Conservation (phyloP, 1,284 basidiomycete species). For the Vanrija humicola region DNA sequence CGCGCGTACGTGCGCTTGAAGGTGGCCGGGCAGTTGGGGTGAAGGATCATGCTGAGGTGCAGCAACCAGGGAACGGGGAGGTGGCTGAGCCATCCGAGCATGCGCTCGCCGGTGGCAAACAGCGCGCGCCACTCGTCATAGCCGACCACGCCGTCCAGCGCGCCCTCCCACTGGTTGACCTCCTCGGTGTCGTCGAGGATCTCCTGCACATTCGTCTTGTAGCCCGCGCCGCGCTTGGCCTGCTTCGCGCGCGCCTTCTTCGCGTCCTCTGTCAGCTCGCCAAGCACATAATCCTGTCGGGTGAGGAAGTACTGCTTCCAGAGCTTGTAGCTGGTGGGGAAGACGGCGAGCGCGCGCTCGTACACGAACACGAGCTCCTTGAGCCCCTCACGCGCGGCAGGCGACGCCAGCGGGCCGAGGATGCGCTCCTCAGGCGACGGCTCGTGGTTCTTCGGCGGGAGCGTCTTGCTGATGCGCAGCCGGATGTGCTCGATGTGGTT, state of each 20-base stretch:
- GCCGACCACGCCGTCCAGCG: conserved; percentile 80
- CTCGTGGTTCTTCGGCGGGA: conserved; percentile 45
- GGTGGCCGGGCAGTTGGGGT: conserved; percentile 80
- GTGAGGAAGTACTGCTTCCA: conserved; percentile 90
- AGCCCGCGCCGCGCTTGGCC: conserved; percentile 68
- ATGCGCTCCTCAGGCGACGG: conserved; percentile 40
- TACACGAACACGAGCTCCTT: conserved; percentile 85
- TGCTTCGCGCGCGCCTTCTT: conserved; percentile 51
- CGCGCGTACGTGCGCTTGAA: conserved; percentile 87
- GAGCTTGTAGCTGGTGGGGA: conserved; percentile 85
- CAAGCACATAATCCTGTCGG: conserved; percentile 82
- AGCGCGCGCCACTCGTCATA: conserved; percentile 93
- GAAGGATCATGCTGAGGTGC: conserved; percentile 85
- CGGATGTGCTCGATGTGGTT: conserved; percentile 74
- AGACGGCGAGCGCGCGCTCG: conserved; percentile 82
- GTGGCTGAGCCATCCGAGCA: conserved; percentile 80
- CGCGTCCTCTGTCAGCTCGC: conserved; percentile 53
- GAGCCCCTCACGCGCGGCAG: conserved; percentile 66
- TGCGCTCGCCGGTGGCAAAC: conserved; percentile 83
- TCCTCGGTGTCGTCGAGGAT: conserved; percentile 84
- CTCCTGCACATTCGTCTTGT: conserved; percentile 80
- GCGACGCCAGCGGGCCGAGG: conserved; percentile 61
- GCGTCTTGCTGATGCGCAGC: conserved; percentile 61
- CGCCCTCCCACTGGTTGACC: conserved; percentile 77
- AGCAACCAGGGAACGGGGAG: conserved; percentile 91